phyloP scores from a whole-genome alignment of 108 stramenopile genomes.

The Fragilaria radians region DNA sequence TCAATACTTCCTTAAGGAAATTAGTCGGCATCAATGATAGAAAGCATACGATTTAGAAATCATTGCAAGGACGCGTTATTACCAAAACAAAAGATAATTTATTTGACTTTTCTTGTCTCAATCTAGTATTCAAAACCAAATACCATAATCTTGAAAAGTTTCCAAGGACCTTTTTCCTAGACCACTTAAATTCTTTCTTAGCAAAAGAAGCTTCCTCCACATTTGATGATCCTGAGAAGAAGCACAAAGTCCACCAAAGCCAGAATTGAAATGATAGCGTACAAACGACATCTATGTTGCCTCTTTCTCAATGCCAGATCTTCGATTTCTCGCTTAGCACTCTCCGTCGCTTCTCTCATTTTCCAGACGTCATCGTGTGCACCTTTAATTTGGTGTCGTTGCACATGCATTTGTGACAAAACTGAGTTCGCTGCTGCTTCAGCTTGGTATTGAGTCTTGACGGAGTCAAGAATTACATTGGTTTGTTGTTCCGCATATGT shows the following conservation, averaged over 20 bases:
- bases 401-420: slow-evolving; percentile 60
- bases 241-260: slow-evolving; percentile 55
- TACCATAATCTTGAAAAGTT: too few species aligned
- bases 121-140: too few species aligned
- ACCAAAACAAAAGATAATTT: too few species aligned
- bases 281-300: slow-evolving; percentile 55
- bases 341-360: slow-evolving; percentile 68
- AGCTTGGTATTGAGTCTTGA: slow-evolving; percentile 72
- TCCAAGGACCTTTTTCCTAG: too few species aligned
- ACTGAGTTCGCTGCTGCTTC: slow-evolving; percentile 76
- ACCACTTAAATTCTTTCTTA: too few species aligned
- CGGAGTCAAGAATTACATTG: slow-evolving; percentile 58
- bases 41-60: too few species aligned
- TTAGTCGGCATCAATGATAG: too few species aligned
- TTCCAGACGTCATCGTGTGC: slow-evolving; percentile 81
- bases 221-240: slow-evolving; percentile 68
- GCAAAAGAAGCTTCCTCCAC: slow-evolving; percentile 83
- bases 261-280: slow-evolving; percentile 58
- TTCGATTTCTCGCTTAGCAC: slow-evolving; percentile 61
- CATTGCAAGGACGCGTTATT: too few species aligned
- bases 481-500: slow-evolving; percentile 75
- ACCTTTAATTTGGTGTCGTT: slow-evolving; percentile 73
- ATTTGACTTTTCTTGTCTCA: too few species aligned
- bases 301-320: slow-evolving; percentile 67
- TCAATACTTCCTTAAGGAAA: too few species aligned